Evolutionary conservation across 805 yeast species (phyloP).

Genomic region (Lipomyces yamadae): DNA sequence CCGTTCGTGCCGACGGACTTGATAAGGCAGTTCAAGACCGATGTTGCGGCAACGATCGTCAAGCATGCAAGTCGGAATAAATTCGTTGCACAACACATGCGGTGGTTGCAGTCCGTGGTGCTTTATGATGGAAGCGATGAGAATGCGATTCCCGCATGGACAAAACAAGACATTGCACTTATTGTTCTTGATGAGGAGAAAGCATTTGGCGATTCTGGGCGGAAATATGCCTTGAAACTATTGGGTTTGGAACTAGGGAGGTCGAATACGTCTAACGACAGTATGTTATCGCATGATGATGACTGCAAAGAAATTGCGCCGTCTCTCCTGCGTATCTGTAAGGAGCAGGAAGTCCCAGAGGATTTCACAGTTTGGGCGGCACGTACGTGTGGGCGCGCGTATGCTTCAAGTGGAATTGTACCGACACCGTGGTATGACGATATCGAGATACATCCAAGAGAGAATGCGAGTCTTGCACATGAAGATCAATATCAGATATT

Average conservation of each 20-base stretch:
- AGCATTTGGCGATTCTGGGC: neutral
- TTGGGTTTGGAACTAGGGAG: slow-evolving; percentile 1
- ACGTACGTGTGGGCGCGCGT: slow-evolving; percentile 28
- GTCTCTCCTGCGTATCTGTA: slow-evolving; percentile 15
- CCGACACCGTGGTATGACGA: slow-evolving; percentile 12
- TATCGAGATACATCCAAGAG: neutral
- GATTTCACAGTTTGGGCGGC: slow-evolving; percentile 28
- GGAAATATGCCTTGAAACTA: slow-evolving; percentile 8
- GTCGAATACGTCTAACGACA: neutral
- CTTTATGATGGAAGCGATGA: neutral
- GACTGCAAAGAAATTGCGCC: slow-evolving; percentile 12
- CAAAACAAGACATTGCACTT: neutral
- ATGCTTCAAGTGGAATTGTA: slow-evolving; percentile 22
- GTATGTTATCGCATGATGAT: slow-evolving; percentile 3
- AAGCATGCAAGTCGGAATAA: neutral
- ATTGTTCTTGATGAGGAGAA: neutral
- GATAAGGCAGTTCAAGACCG: neutral
- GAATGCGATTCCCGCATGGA: neutral
- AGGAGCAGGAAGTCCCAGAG: slow-evolving; percentile 13
- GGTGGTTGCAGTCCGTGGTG: slow-evolving; percentile 3
- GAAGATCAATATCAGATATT: neutral
- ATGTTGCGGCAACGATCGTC: neutral
- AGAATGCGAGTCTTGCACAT: neutral
- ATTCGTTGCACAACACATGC: neutral
- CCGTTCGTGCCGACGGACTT: neutral